A percentile compares a stretch with the other conserved stretches of the same genome.
Conservation (phyloP, 2,329 filamentous ascomycete species). For the Mariannaea elegans region DNA sequence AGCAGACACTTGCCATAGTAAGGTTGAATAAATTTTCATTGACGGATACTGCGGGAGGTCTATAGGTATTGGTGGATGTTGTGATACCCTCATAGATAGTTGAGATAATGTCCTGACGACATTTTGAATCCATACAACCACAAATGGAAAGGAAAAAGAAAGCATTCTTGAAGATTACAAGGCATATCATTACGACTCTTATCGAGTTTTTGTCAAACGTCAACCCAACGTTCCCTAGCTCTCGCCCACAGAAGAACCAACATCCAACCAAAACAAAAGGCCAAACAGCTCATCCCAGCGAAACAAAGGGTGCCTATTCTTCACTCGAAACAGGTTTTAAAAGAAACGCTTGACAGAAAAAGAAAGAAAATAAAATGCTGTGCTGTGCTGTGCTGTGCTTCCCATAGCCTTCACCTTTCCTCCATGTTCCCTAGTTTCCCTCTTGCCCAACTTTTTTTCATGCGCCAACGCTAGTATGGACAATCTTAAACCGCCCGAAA, state of each 20-base stretch:
- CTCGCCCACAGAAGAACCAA: not conserved
- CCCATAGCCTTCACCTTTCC: conserved; percentile 20
- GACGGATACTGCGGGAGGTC: not conserved
- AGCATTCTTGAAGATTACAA: conserved; percentile 13
- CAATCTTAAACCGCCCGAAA: conserved; percentile 33
- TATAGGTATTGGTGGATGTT: not conserved
- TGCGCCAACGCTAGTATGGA: conserved; percentile 44
- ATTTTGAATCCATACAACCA: not conserved
- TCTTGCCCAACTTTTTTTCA: conserved; percentile 38
- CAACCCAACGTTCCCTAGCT: conserved; percentile 8
- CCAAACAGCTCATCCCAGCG: not conserved
- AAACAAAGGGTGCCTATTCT: not conserved
- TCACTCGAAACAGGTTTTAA: not conserved
- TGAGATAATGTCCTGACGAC: not conserved
- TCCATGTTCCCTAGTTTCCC: conserved; percentile 12
- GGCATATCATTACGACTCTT: conserved; percentile 34
- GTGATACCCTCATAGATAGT: conserved; percentile 12
- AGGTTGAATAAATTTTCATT: too few relatives aligned
- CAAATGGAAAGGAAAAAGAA: not conserved
- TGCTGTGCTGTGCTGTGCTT: conserved; percentile 28
- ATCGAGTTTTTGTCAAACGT: conserved; percentile 23
- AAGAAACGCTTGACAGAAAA: not conserved
- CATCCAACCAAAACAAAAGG: not conserved
- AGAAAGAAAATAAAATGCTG: conserved; percentile 10
- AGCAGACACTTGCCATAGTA: too few relatives aligned